Percentiles rank a stretch among this genome's conserved stretches.
Conservation (phyloP, 768 basidiomycete genomes). For the Cyclocybe aegerita region DNA sequence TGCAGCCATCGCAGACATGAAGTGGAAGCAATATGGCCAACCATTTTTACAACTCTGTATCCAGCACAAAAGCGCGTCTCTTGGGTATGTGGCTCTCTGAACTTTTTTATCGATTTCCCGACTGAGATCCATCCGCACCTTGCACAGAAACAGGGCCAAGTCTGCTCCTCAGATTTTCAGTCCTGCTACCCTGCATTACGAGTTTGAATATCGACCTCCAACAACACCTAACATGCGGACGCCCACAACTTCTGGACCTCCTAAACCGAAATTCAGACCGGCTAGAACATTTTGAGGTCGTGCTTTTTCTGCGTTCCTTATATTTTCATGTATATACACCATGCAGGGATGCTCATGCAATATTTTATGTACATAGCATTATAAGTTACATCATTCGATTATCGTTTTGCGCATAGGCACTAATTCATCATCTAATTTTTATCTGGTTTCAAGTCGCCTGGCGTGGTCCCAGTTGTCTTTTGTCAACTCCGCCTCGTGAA, state of each 20-base stretch:
- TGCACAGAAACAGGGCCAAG: neutral
- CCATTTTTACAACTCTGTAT: constrained; percentile 39
- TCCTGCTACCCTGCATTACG: constrained; percentile 24
- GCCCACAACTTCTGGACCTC: constrained; percentile 3
- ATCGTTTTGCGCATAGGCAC: neutral
- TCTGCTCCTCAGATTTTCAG: constrained; percentile 15
- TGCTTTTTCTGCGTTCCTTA: neutral
- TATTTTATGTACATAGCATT: neutral
- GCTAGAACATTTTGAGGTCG: constrained; percentile 2
- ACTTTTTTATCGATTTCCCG: too few species aligned
- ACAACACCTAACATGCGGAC: constrained; percentile 6
- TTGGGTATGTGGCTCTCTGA: constrained; percentile 1
- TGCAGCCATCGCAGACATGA: constrained; percentile 32
- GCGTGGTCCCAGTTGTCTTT: constrained; percentile 61
- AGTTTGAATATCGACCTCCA: constrained; percentile 30
- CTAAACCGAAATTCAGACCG: constrained; percentile 31
- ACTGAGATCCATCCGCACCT: too few species aligned
- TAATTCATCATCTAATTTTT: neutral
- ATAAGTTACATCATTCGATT: neutral
- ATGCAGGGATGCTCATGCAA: neutral
- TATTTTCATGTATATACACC: constrained; percentile 3
- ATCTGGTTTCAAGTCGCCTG: constrained; percentile 58
- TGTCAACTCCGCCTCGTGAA: constrained; percentile 55
- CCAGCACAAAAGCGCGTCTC: constrained; percentile 19
- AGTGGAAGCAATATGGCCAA: constrained; percentile 33